Evolutionary conservation across 352 stramenopile species (phyloP).

Genomic region (Thraustochytrium sp.): DNA sequence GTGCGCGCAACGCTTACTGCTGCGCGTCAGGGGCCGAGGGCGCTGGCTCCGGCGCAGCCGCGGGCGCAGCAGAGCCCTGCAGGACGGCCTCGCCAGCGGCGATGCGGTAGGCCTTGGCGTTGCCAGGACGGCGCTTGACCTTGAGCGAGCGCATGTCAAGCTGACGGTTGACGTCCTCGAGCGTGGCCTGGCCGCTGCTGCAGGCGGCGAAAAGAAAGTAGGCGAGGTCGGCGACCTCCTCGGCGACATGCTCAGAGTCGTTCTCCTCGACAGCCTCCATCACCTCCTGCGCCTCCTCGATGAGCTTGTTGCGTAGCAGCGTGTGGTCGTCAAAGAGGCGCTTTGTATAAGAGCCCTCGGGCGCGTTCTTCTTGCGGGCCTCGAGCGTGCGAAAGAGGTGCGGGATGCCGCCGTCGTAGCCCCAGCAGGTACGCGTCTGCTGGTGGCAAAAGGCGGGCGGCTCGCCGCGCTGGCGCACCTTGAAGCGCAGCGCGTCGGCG

Average conservation of each 20-base stretch:
- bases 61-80: not conserved
- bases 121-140: conserved; percentile 75
- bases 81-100: conserved; percentile 68
- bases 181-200: conserved; percentile 76
- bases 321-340: conserved; percentile 82
- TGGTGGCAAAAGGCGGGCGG: conserved; percentile 67
- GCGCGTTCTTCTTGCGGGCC: conserved; percentile 72
- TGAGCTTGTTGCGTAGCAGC: conserved; percentile 88
- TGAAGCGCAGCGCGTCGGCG: conserved; percentile 87
- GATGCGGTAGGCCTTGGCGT: conserved; percentile 77
- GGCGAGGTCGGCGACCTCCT: conserved; percentile 87
- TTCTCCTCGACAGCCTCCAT: conserved; percentile 63
- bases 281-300: conserved; percentile 90
- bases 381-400: conserved; percentile 66
- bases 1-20: not conserved
- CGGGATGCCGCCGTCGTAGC: conserved; percentile 69
- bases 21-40: not conserved
- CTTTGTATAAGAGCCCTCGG: conserved; percentile 91
- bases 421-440: conserved; percentile 87
- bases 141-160: conserved; percentile 84
- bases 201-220: conserved; percentile 92
- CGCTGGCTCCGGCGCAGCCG: not conserved
- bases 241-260: conserved; percentile 74
- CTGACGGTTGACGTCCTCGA: conserved; percentile 81
- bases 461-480: conserved; percentile 71